Percentiles rank a stretch among this genome's conserved stretches.
These are phyloP conservation scores for Russula compacta DNA, from an alignment of 768 basidiomycete genomes.

Conservation along the genomic window DNA sequence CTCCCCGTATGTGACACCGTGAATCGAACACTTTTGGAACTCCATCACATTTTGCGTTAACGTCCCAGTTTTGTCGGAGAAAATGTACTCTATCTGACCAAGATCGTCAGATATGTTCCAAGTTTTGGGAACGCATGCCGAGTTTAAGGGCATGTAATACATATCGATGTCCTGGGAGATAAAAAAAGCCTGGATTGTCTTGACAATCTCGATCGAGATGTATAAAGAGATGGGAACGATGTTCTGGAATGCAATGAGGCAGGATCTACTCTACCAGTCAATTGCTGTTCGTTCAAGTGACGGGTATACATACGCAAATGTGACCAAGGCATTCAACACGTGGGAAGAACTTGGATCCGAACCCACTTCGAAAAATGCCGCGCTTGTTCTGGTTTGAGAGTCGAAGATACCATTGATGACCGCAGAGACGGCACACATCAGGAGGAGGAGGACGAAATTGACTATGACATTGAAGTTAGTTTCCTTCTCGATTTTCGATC, in stretches of 20 bases:
- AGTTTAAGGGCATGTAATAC: constrained; percentile 85
- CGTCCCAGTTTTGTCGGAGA: constrained; percentile 93
- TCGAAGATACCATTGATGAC: constrained; percentile 71
- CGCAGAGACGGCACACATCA: constrained; percentile 70
- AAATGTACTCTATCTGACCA: constrained; percentile 94
- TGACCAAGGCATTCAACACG: constrained; percentile 72
- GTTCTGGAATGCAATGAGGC: constrained; percentile 94
- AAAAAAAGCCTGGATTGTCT: constrained; percentile 95
- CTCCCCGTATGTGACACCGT: constrained; percentile 82
- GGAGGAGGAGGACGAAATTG: constrained; percentile 72
- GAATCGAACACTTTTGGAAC: constrained; percentile 90
- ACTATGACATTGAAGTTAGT: constrained; percentile 97
- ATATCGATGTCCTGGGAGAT: constrained; percentile 95
- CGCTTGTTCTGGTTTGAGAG: constrained; percentile 49
- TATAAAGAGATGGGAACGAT: constrained; percentile 94
- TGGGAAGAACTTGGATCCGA: constrained; percentile 51
- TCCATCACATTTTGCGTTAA: constrained; percentile 99
- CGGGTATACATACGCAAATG: constrained; percentile 66
- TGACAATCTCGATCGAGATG: constrained; percentile 97
- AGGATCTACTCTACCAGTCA: constrained; percentile 46
- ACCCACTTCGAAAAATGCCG: constrained; percentile 60
- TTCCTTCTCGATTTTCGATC: constrained; percentile 95
- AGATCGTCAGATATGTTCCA: constrained; percentile 99
- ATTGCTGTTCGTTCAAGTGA: background rate
- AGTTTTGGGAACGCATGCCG: constrained; percentile 88